Evolutionary conservation across 768 basidiomycete genomes (phyloP), one percentile per base, ranked within the genome.

Genomic region (Filobasidium floriforme): DNA sequence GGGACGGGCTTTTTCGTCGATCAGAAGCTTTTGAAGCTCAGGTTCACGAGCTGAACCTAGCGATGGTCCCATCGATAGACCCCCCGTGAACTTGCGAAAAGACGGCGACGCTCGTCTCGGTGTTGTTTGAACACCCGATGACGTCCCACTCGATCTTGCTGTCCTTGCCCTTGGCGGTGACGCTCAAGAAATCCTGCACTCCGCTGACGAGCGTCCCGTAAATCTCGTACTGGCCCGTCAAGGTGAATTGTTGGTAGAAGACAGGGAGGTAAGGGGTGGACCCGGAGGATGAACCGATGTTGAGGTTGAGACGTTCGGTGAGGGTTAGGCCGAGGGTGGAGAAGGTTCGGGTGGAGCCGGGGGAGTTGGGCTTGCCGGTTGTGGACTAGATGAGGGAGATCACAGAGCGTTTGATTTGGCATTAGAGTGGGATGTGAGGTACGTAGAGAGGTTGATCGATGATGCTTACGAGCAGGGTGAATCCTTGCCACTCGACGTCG

Each of bases 401-500:
- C 10, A 19, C 18, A 43, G 7, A n/a, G 18, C 7, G 49, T 62
- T 52, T 28, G 61, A 6, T 11, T 62, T 1, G 10, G 28, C n/a
- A 28, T 24, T 3, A 3, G 26, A 7, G 26, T 49, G 18, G n/a
- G 46, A 49, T 49, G 32, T 22, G 61, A 37, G 28, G 22, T 7
- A 12, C 18, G 29, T 12, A 32, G 24, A 19, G 61, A 41, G 10
- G 49, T 1, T 1, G 12, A 18, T 46, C 61, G 44, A 37, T 37
- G 32, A 9, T 37, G 32, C 32, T 37, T 22, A 62, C 61, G 28
- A 62, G n/a, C 14, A 62, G 51, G 7, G 66, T 60, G 57, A 71
- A 71, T 18, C 68, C 71, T 60, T 72, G 71, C 71, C 71, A 72
- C 6, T 62, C 60, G 11, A 66, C 61, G 12, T 69, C 59, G 51